phyloP scores from a whole-genome alignment of 345 rosid genomes.

The Citrus cavaleriei region DNA sequence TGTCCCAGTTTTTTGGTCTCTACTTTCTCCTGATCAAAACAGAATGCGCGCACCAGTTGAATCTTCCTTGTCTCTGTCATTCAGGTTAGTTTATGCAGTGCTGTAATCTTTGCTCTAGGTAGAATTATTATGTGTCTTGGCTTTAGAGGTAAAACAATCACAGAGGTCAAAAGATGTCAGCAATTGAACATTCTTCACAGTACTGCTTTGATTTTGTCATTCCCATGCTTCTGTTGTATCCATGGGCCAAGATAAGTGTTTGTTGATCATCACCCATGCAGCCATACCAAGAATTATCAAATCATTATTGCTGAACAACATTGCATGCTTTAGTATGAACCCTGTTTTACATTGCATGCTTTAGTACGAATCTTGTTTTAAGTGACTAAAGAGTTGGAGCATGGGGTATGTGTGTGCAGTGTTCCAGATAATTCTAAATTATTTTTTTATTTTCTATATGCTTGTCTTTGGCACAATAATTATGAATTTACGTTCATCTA shows the following conservation, averaged over 20 bases:
- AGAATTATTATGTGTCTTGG: neutral
- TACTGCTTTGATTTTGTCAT: neutral
- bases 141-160: neutral
- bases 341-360: neutral
- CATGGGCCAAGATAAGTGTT: neutral
- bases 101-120: neutral
- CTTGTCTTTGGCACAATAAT: neutral
- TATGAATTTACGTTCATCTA: neutral
- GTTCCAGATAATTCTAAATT: neutral
- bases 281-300: neutral
- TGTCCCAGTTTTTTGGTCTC: constrained; percentile 75
- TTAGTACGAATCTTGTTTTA: neutral
- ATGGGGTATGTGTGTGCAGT: neutral
- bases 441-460: neutral
- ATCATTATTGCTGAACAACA: neutral
- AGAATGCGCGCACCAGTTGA: constrained; percentile 54
- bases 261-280: neutral
- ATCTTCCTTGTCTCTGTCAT: constrained; percentile 73
- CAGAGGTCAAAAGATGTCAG: neutral
- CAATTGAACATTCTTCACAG: neutral
- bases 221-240: neutral
- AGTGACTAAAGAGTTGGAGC: neutral
- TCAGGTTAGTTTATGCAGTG: constrained; percentile 47
- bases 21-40: constrained; percentile 62
- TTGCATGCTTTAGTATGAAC: neutral